phyloP scores from a whole-genome alignment of 2,329 filamentous ascomycete genomes.

The Cladorrhinum sp. region DNA sequence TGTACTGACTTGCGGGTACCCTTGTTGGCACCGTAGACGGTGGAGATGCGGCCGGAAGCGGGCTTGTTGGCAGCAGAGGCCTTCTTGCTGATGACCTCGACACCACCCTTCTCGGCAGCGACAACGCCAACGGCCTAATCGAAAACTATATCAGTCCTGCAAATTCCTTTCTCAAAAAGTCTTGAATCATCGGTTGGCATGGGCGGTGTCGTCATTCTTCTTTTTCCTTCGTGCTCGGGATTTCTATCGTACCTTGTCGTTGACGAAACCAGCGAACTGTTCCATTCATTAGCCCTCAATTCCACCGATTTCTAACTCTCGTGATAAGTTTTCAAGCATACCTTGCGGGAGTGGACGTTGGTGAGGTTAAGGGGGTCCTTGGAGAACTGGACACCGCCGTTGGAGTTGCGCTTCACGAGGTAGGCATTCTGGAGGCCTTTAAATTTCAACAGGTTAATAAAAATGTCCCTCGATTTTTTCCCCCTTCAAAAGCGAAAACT shows the following conservation, averaged over 20 bases:
- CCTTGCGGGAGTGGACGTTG: conserved; percentile 91
- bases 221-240: background rate
- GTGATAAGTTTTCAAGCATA: conserved; percentile 36
- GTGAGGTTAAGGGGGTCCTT: conserved; percentile 89
- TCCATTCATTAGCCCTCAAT: conserved; percentile 35
- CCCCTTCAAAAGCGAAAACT: conserved; percentile 43
- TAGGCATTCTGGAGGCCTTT: conserved; percentile 83
- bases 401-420: conserved; percentile 81
- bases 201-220: no score
- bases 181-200: conserved; percentile 11
- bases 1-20: conserved; percentile 71
- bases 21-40: conserved; percentile 69
- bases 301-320: background rate
- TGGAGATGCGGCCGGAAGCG: conserved; percentile 60
- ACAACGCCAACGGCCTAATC: conserved; percentile 77
- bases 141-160: conserved; percentile 30
- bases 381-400: conserved; percentile 80
- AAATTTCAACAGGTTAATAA: conserved; percentile 6
- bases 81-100: conserved; percentile 86
- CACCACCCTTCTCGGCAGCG: conserved; percentile 71
- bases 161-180: conserved; percentile 1
- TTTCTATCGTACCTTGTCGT: conserved; percentile 70
- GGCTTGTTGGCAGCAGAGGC: conserved; percentile 68
- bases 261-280: conserved; percentile 88
- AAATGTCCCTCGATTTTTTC: conserved; percentile 1